Conservation (phyloP, 129 eudicot species). For the Flaveria brownii region DNA sequence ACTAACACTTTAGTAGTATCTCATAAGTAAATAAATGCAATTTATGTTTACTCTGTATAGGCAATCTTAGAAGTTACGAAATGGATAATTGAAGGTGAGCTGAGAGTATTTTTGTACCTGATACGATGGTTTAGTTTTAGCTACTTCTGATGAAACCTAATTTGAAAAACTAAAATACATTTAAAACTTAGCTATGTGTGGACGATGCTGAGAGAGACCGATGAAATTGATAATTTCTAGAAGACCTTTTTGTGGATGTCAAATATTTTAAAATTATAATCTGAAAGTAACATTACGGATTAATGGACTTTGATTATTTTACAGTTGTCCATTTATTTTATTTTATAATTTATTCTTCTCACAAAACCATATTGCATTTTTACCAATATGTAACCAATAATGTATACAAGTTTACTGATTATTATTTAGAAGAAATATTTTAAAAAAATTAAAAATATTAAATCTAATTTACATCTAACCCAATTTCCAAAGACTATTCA, state of each 20-base stretch:
- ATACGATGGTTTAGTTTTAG: conserved; percentile 35
- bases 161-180: conserved; percentile 24
- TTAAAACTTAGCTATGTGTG: conserved; percentile 21
- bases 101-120: conserved; percentile 21
- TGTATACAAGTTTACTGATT: neutral
- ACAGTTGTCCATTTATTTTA: conserved; percentile 21
- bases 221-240: conserved; percentile 29
- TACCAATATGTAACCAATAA: neutral
- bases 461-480: neutral
- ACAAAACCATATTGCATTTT: neutral
- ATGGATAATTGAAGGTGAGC: conserved; percentile 25
- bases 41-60: neutral
- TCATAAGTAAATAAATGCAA: neutral
- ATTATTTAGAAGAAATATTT: neutral
- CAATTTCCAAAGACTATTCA: neutral
- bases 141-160: conserved; percentile 36
- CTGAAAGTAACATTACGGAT: neutral
- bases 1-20: neutral
- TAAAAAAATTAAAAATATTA: neutral
- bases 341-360: neutral
- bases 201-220: conserved; percentile 23
- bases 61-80: conserved; percentile 23
- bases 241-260: conserved; percentile 16
- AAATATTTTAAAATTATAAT: conserved; percentile 11
- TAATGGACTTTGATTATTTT: conserved; percentile 6